Conservation (phyloP, 768 basidiomycete genomes). For the Leccinum aurantiacum region DNA sequence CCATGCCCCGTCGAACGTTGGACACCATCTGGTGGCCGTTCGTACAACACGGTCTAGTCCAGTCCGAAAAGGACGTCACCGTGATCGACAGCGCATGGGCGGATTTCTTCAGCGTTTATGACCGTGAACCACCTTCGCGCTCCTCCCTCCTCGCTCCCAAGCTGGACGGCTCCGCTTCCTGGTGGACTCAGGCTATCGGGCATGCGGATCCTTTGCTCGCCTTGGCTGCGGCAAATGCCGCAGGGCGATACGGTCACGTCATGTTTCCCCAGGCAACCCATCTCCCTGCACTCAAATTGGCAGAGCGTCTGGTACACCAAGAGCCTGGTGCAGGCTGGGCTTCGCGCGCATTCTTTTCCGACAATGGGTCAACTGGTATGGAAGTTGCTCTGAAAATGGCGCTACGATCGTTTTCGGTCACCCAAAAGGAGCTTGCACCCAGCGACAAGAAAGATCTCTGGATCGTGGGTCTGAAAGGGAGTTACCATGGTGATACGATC, state of each 20-base stretch:
- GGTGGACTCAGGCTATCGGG: slow-evolving; percentile 96
- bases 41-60: slow-evolving; percentile 81
- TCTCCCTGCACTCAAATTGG: slow-evolving; percentile 78
- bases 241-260: slow-evolving; percentile 95
- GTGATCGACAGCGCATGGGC: slow-evolving; percentile 89
- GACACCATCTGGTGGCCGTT: slow-evolving; percentile 96
- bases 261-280: slow-evolving; percentile 92
- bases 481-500: slow-evolving; percentile 97
- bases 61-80: slow-evolving; percentile 70
- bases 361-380: slow-evolving; percentile 95
- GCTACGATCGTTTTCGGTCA: slow-evolving; percentile 60
- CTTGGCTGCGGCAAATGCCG: slow-evolving; percentile 83
- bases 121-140: slow-evolving; percentile 28
- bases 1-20: slow-evolving; percentile 76
- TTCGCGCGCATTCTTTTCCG: slow-evolving; percentile 85
- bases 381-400: slow-evolving; percentile 99
- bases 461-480: slow-evolving; percentile 84
- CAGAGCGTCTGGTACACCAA: slow-evolving; percentile 69
- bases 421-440: slow-evolving; percentile 35
- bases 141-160: slow-evolving; percentile 57
- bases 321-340: slow-evolving; percentile 94
- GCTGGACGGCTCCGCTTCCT: slow-evolving; percentile 92
- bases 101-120: slow-evolving; percentile 82
- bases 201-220: slow-evolving; percentile 77
- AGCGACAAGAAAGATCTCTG: slow-evolving; percentile 55